Percentiles rank a stretch among this genome's conserved stretches.
Conservation (phyloP, 2,329 filamentous ascomycete species). For the Trichoderma hamatum region DNA sequence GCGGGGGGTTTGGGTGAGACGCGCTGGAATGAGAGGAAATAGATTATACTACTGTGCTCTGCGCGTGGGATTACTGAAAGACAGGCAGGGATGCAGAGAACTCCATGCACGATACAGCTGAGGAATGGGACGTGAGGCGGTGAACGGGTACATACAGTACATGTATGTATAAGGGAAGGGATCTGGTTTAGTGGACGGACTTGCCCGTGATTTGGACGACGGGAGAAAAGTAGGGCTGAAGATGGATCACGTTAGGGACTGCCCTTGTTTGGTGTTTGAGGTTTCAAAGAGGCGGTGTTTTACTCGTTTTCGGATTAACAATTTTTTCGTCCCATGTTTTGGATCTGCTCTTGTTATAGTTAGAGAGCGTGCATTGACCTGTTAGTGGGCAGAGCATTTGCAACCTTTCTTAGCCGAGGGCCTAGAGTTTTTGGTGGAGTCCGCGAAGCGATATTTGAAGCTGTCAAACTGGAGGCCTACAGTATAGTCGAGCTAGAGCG, state of each 20-base stretch:
- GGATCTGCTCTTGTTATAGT: not conserved
- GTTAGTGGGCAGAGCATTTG: not conserved
- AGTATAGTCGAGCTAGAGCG: not conserved
- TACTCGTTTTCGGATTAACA: not conserved
- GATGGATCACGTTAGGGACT: not conserved
- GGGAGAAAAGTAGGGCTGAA: slow-evolving; percentile 11
- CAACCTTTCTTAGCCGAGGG: not conserved
- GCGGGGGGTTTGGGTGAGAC: not conserved
- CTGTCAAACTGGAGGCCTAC: not conserved
- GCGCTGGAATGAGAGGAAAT: not conserved
- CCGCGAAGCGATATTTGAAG: not conserved
- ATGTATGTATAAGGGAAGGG: too few relatives aligned
- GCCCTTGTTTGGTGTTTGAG: not conserved
- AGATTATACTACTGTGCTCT: not conserved
- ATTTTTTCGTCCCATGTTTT: not conserved
- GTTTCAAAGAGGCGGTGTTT: not conserved
- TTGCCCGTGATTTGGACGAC: too few relatives aligned
- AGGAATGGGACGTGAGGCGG: slow-evolving; percentile 5
- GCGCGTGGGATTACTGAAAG: not conserved
- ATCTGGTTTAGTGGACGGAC: not conserved
- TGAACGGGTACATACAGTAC: too few relatives aligned
- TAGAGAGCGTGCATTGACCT: not conserved
- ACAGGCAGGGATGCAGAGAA: not conserved
- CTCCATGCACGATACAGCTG: not conserved
- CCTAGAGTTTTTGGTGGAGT: not conserved